These are phyloP conservation scores for Hanseniaspora uvarum DNA, from an alignment of 1,139 yeast genomes.

Conservation along the genomic window DNA sequence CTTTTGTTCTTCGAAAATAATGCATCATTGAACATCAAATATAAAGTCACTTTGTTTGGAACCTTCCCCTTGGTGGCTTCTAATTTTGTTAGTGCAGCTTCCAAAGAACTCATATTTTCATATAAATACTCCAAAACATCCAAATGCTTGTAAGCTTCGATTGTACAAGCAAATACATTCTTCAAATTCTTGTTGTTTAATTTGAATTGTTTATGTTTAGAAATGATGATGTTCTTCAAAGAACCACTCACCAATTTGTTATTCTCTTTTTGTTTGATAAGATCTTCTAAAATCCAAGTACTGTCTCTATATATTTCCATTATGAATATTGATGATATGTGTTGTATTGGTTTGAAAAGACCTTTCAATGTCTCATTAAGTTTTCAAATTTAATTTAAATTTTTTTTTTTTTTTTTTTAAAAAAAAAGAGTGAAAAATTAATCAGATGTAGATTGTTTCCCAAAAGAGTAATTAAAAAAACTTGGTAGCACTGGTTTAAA, in stretches of 20 bases:
- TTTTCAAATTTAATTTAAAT: too few species aligned
- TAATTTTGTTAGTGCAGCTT: slow-evolving; percentile 38
- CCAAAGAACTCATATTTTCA: slow-evolving; percentile 51
- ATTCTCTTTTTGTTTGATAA: slow-evolving; percentile 26
- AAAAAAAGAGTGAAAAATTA: background rate
- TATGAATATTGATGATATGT: background rate
- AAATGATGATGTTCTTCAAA: slow-evolving; percentile 58
- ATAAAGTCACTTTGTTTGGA: slow-evolving; percentile 36
- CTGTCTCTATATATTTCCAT: slow-evolving; percentile 61
- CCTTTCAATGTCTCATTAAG: too few species aligned
- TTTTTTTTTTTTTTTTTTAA: background rate
- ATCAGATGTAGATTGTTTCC: background rate
- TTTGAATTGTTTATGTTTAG: slow-evolving; percentile 38
- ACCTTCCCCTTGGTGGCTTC: slow-evolving; percentile 28
- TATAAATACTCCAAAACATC: slow-evolving; percentile 53
- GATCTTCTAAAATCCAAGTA: slow-evolving; percentile 35
- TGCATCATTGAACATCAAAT: slow-evolving; percentile 70
- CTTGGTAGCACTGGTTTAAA: background rate
- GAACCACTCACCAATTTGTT: slow-evolving; percentile 38
- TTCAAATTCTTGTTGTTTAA: slow-evolving; percentile 52
- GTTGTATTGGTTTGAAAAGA: background rate
- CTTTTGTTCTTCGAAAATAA: slow-evolving; percentile 66
- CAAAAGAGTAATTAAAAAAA: background rate
- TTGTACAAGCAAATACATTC: slow-evolving; percentile 73
- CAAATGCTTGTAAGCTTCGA: slow-evolving; percentile 63